phyloP scores from a whole-genome alignment of 805 yeast genomes.

The Metschnikowia rubicola region DNA sequence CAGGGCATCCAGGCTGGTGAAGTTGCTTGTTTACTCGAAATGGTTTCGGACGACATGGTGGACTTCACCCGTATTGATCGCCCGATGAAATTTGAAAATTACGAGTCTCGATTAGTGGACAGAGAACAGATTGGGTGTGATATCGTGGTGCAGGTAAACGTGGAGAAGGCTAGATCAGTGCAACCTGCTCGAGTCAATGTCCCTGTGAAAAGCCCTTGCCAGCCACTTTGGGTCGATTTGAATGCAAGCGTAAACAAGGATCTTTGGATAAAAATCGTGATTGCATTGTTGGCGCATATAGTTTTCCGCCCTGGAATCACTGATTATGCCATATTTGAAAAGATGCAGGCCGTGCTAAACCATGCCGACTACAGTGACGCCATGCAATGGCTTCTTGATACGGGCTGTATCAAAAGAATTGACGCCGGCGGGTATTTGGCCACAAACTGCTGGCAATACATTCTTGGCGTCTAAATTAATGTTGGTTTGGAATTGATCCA shows the following conservation, averaged over 20 bases:
- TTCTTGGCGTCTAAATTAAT: slow-evolving; percentile 25
- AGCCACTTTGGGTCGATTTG: slow-evolving; percentile 69
- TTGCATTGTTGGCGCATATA: slow-evolving; percentile 38
- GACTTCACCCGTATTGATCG: slow-evolving; percentile 44
- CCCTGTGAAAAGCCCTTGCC: slow-evolving; percentile 60
- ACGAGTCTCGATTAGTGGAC: slow-evolving; percentile 74
- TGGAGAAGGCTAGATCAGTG: slow-evolving; percentile 2
- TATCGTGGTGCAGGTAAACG: slow-evolving; percentile 39
- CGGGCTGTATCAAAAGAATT: slow-evolving; percentile 34
- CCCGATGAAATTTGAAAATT: slow-evolving; percentile 52
- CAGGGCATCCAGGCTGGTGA: slow-evolving; percentile 59
- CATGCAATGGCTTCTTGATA: slow-evolving; percentile 39
- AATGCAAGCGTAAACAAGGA: slow-evolving; percentile 54
- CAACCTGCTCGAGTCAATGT: slow-evolving; percentile 34
- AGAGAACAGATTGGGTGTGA: slow-evolving; percentile 65
- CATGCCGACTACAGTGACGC: slow-evolving; percentile 27
- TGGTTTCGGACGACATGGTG: slow-evolving; percentile 36
- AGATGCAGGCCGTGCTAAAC: slow-evolving; percentile 29
- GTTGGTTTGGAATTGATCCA: neutral
- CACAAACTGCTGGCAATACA: slow-evolving; percentile 43
- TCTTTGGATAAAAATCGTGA: slow-evolving; percentile 59
- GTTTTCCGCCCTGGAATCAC: slow-evolving; percentile 39
- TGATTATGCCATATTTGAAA: slow-evolving; percentile 19
- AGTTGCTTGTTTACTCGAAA: slow-evolving; percentile 58
- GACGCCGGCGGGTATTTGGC: slow-evolving; percentile 42